Base-by-base conservation (phyloP, 192 early-diverging fungal species). In the Coemansia sp. region DNA sequence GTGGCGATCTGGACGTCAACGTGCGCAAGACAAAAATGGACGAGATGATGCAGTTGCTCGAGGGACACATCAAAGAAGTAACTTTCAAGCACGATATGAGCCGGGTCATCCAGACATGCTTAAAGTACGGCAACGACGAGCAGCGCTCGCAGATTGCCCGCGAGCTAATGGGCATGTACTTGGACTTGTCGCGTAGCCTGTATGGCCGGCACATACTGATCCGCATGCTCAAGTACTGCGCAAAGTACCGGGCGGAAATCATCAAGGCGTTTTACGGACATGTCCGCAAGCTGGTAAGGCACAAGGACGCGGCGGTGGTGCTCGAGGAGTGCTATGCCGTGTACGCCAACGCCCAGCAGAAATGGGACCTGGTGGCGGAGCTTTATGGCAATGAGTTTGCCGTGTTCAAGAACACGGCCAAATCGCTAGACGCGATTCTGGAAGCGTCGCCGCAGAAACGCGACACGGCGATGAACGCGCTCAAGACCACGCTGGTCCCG, bases 11-110 rank as follows among this genome's bases (percentile, higher is more conserved):
- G 7, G 80, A 77, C n/a, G 69, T 69, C 15, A 80, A 79, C 30
- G 84, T 86, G 59, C 81, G 91, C 28, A 59, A 69, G 26, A 37
- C 51, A 30, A 70, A 87, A 26, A 90, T 97, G 89, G 75, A 73
- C 12, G 67, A 87, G 40, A 87, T 97, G 70, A 92, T 97, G 93
- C 80, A 51, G 8, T 48, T 92, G 37, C 81, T 96, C 44, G 69
- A 69, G 14, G 94, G 94, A 55, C 85, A 85, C 57, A 86, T 92
- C 45, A 81, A 86, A 55, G 92, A 94, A 71, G 69, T 96, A 36
- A 89, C 90, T 62, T 91, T 94, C 75, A 93, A 95, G 79, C 93
- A 94, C 84, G 95, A 98, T 65, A 90, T 91, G 69, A 90, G 88
- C 49, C 86, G 96, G 53, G 83, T 97, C 9, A 81, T 98, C 53